phyloP scores from a whole-genome alignment of 1,284 basidiomycete species.

The Tremellales sp. region DNA sequence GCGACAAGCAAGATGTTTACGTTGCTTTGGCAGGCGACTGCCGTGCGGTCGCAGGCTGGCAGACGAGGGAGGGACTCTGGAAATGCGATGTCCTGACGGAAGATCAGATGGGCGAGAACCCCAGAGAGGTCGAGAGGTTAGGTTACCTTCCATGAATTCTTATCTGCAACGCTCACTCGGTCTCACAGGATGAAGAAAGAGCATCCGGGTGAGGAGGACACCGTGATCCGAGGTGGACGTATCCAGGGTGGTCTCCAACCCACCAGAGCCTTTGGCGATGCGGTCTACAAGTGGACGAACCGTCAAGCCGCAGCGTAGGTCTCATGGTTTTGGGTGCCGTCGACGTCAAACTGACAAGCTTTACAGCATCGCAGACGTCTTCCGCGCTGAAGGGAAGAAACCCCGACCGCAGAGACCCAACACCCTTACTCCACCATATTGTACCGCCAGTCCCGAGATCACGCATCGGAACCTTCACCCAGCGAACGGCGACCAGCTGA shows the following conservation, averaged over 20 bases:
- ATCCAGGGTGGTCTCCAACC: constrained; percentile 92
- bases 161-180: no score
- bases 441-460: constrained; percentile 85
- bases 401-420: constrained; percentile 59
- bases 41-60: constrained; percentile 90
- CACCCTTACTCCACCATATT: constrained; percentile 88
- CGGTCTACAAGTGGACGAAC: constrained; percentile 74
- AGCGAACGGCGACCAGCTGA: constrained; percentile 50
- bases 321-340: neutral
- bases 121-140: constrained; percentile 60
- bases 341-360: neutral
- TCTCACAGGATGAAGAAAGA: constrained; percentile 72
- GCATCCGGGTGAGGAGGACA: constrained; percentile 77
- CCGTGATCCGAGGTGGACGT: constrained; percentile 79
- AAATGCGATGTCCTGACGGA: constrained; percentile 81
- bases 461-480: constrained; percentile 61
- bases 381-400: constrained; percentile 62
- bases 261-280: constrained; percentile 82
- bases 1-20: constrained; percentile 72
- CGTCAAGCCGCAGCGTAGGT: constrained; percentile 68
- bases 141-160: neutral
- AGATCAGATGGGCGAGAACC: constrained; percentile 93
- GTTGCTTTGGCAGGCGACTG: constrained; percentile 92
- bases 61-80: constrained; percentile 53
- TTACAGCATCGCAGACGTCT: constrained; percentile 55